Base-by-base conservation (phyloP, 352 stramenopile species). In the Globisporangium megalacanthum region DNA sequence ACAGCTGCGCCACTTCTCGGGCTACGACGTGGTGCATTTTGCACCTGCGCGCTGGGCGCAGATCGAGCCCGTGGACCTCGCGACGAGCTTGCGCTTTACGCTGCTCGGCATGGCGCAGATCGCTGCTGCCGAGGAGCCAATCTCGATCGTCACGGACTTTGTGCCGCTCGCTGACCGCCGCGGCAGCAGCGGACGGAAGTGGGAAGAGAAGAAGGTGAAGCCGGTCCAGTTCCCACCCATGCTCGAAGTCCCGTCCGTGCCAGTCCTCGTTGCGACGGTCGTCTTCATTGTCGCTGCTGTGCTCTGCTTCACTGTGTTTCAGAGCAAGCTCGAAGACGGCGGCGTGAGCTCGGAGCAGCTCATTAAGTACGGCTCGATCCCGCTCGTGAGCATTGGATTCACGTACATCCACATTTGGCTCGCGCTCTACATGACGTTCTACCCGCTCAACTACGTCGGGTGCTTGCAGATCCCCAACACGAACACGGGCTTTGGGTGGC, bases 381-480 rank as follows among this genome's bases (percentile, higher is more conserved):
- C 84, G 5, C 62, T 89, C 49, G 90, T 97, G 17, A 92, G 83
- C 36, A 86, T 96, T 33, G 70, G 82, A 14, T 97, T 98, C 59
- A 97, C 93, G 42, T 98, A 98, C 61, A 68, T 96, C 42, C 96
- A 97, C 68, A 98, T 98, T 73, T 97, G 95, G 77, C 68, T 98
- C 56, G 97, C 97, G 37, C 73, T 99, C 3, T 98, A 94, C 77
- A 98, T 98, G 89, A 99, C 98, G 36, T 99, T 99, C 71, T 96
- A 98, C 69, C 97, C 97, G 6, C 76, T 99, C 37, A 70, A 97
- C 48, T 99, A 97, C 66, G 69, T 82, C 31, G 96, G 96, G 19
- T 93, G 87, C 31, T 70, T 96, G 55, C 90, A 95, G 69, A 87
- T 92, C 61, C 80, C 83, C 0, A 64, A 69, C 45, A 95, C 83